These are phyloP conservation scores for Talaromyces thailandensis DNA, from an alignment of 495 filamentous ascomycete species.

Conservation along the genomic window DNA sequence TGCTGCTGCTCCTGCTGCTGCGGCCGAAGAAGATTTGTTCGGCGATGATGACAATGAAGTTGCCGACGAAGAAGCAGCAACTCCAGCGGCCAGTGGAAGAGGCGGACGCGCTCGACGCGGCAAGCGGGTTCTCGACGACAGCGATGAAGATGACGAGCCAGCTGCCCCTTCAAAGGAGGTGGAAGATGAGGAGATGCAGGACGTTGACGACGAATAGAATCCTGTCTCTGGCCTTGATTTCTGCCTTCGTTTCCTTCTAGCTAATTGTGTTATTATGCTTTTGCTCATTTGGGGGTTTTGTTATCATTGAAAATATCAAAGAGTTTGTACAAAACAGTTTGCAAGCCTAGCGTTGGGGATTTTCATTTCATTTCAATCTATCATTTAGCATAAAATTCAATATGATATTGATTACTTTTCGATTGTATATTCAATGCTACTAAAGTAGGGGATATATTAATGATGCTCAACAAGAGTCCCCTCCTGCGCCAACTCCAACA, in stretches of 20 bases:
- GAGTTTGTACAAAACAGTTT: constrained; percentile 4
- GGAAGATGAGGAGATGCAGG: constrained; percentile 18
- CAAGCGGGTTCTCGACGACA: constrained; percentile 35
- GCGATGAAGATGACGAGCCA: constrained; percentile 23
- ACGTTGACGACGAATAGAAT: constrained; percentile 8
- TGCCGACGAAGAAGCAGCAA: constrained; percentile 21
- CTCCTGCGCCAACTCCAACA: constrained; percentile 79
- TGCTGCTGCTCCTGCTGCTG: constrained; percentile 18
- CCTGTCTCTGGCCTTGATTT: neutral
- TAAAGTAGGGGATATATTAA: constrained; percentile 10
- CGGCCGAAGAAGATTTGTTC: constrained; percentile 10
- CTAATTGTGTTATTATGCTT: neutral
- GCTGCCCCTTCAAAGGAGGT: constrained; percentile 6
- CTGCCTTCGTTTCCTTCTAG: neutral
- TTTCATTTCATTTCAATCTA: neutral
- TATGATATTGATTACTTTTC: neutral
- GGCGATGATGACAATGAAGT: constrained; percentile 21
- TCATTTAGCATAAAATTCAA: neutral
- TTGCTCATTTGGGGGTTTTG: neutral
- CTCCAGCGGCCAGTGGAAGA: constrained; percentile 14
- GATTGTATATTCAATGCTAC: neutral
- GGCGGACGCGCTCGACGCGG: constrained; percentile 27
- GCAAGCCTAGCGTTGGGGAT: neutral
- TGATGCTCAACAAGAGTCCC: constrained; percentile 54
- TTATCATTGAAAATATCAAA: neutral